A percentile compares a stretch with the other conserved stretches of the same genome.
phyloP scores from a whole-genome alignment of 2,329 filamentous ascomycete genomes.

The Aspergillus fumigatus region DNA sequence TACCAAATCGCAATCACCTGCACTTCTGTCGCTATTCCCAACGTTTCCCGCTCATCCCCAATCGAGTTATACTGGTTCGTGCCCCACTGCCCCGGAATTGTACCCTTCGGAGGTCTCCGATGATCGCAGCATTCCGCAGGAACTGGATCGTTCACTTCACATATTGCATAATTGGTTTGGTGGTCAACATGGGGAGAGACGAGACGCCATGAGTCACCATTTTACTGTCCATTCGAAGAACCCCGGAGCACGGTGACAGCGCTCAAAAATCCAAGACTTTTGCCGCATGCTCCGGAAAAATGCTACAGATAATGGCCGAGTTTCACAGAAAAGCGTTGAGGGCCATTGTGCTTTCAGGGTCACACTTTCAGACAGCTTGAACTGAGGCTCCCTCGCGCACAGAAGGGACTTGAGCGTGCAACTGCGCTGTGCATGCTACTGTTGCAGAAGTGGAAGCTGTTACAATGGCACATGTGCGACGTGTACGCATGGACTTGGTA shows the following conservation, averaged over 20 bases:
- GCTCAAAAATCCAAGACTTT: neutral
- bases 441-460: neutral
- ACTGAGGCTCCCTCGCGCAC: neutral
- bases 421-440: neutral
- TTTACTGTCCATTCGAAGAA: neutral
- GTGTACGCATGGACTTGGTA: neutral
- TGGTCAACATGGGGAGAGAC: neutral
- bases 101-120: slow-evolving; percentile 19
- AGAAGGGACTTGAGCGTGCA: neutral
- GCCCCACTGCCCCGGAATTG: slow-evolving; percentile 8
- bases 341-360: neutral
- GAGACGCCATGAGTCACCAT: neutral
- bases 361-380: neutral
- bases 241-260: neutral
- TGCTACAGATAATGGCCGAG: neutral
- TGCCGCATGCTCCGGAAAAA: neutral
- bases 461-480: neutral
- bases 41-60: neutral
- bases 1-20: slow-evolving; percentile 11
- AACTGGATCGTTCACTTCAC: neutral
- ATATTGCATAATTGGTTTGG: neutral
- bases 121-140: slow-evolving; percentile 9
- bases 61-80: neutral
- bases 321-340: neutral
- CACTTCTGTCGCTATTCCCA: neutral